These are phyloP conservation scores for Boletellus ananas DNA, from an alignment of 768 basidiomycete genomes.

Conservation along the genomic window DNA sequence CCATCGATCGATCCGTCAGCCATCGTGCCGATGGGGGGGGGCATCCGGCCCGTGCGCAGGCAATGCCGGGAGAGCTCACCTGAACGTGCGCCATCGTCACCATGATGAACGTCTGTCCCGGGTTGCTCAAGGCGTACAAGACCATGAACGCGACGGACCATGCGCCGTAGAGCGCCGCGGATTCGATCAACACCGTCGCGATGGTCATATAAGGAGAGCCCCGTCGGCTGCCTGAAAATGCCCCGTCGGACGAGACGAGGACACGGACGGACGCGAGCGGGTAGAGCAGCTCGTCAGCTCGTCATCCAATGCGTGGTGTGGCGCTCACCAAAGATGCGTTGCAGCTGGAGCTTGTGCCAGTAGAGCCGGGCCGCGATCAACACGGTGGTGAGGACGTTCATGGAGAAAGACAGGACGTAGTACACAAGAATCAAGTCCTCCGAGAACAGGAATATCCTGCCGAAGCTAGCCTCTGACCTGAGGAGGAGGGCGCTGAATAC, in stretches of 20 bases:
- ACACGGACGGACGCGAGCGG: too few species aligned
- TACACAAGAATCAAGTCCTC: conserved; percentile 21
- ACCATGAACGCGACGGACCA: conserved; percentile 25
- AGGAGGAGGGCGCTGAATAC: conserved; percentile 21
- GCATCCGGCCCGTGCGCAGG: too few species aligned
- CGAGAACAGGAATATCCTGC: conserved; percentile 20
- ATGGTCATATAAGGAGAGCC: conserved; percentile 23
- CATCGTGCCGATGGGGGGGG: too few species aligned
- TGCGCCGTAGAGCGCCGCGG: conserved; percentile 20
- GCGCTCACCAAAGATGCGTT: conserved; percentile 25
- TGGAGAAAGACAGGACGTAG: conserved; percentile 22
- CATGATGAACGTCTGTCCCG: conserved; percentile 19
- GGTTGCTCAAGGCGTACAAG: conserved; percentile 10
- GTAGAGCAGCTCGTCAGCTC: background rate
- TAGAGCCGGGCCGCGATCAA: conserved; percentile 24
- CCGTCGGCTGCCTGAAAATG: conserved; percentile 7
- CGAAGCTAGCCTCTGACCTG: conserved; percentile 13
- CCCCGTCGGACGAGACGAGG: background rate
- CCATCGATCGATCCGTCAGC: too few species aligned
- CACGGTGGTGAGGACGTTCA: conserved; percentile 22
- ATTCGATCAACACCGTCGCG: conserved; percentile 23
- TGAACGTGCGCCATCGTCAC: conserved; percentile 25
- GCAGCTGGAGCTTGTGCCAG: conserved; percentile 21
- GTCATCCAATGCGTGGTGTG: too few species aligned
- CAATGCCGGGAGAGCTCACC: conserved; percentile 4